These are phyloP conservation scores for Crithidia bombi DNA, from an alignment of 208 protist species.

Conservation along the genomic window DNA sequence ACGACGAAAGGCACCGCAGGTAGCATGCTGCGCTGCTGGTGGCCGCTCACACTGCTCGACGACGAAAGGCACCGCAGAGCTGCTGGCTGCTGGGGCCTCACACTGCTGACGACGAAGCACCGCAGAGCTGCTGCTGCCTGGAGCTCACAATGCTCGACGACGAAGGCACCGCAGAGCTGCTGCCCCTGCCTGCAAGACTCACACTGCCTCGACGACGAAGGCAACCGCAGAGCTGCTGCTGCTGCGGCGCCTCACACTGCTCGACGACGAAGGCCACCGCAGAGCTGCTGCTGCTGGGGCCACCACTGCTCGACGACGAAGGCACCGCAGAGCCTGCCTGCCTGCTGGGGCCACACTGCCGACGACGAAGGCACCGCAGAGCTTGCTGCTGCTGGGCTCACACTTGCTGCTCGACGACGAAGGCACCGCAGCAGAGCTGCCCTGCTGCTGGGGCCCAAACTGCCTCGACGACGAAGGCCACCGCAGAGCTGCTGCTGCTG, in stretches of 20 bases:
- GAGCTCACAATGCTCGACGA: neutral
- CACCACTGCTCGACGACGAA: neutral
- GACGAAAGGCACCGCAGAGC: neutral
- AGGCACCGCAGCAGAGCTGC: neutral
- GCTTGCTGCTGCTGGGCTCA: neutral
- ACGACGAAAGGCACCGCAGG: too few species aligned
- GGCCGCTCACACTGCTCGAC: neutral
- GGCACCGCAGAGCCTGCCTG: too few species aligned
- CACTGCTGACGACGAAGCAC: neutral
- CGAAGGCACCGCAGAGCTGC: too few species aligned
- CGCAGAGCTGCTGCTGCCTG: neutral
- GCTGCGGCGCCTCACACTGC: neutral
- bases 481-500: constrained; percentile 4
- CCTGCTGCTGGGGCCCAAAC: neutral
- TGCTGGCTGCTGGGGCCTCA: neutral
- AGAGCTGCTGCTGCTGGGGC: neutral
- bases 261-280: too few species aligned
- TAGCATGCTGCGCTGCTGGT: too few species aligned
- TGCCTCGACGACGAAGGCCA: too few species aligned
- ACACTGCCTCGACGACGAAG: neutral
- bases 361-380: too few species aligned
- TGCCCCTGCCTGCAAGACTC: neutral
- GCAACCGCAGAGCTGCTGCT: neutral
- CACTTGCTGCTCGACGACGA: too few species aligned
- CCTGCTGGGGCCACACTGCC: too few species aligned